Conservation (phyloP, 176 grass and related monocot species). For the Puccinellia tenuiflora region DNA sequence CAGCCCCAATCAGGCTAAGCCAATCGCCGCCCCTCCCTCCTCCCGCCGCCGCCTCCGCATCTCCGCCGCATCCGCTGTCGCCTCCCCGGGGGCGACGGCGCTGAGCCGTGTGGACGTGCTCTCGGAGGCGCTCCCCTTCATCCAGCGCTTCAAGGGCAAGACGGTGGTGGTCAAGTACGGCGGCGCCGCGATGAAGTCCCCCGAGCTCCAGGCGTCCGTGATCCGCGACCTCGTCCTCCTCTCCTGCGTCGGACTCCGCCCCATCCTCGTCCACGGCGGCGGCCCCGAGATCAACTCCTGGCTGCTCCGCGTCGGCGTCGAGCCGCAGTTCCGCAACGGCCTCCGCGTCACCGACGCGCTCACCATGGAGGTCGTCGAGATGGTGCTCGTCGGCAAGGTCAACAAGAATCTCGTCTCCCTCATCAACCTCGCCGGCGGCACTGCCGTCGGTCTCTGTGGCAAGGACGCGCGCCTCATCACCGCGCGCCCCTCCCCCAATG, state of each 20-base stretch:
- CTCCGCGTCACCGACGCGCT: conserved; percentile 60
- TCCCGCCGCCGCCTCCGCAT: conserved; percentile 8
- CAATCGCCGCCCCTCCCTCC: background rate
- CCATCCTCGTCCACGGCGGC: conserved; percentile 63
- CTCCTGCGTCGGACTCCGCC: conserved; percentile 60
- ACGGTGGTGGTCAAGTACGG: conserved; percentile 83
- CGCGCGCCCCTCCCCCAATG: conserved; percentile 48
- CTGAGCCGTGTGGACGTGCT: conserved; percentile 51
- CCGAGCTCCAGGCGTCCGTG: conserved; percentile 54
- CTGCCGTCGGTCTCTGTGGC: conserved; percentile 50
- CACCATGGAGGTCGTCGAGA: conserved; percentile 71
- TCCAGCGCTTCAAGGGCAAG: conserved; percentile 72
- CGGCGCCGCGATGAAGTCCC: conserved; percentile 62
- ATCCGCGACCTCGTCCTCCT: conserved; percentile 71
- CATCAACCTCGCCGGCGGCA: conserved; percentile 45
- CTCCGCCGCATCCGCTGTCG: conserved; percentile 6
- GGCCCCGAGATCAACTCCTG: conserved; percentile 68
- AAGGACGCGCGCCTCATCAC: conserved; percentile 74
- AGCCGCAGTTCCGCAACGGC: conserved; percentile 62
- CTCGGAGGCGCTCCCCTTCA: conserved; percentile 73
- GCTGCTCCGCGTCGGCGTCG: conserved; percentile 45
- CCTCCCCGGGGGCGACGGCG: background rate
- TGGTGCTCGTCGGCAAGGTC: conserved; percentile 72
- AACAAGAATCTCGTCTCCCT: conserved; percentile 66
- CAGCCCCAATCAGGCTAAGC: background rate